Evolutionary conservation across 768 basidiomycete species (phyloP), one percentile per base, ranked within the genome.

Genomic region (Lactarius akahatsu): DNA sequence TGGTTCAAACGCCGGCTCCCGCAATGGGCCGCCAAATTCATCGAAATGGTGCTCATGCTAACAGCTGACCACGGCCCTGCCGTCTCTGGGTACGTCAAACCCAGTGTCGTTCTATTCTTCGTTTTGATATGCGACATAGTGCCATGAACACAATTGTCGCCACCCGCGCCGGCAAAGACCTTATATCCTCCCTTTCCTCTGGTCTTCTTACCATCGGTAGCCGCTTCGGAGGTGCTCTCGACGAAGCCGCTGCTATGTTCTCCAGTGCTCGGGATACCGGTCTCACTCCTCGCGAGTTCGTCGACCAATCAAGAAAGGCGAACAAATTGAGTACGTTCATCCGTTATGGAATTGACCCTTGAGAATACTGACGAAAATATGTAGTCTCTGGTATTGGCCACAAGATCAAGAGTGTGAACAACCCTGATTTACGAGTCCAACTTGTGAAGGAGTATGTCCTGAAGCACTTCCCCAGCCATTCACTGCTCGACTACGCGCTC

Each of bases 111-210:
- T 34, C 20, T 62, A n/a, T 47, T 38, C 34, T 9, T 34, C 62
- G 20, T 69, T 67, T 64, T 59, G 55, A 59, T 45, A 11, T 32
- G 38, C 20, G 56, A 1, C 57, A 28, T 64, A 80, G 86, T 79
- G 96, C 96, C 26, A 99, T 99, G 96, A 99, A 97, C 84, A 97
- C 96, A 69, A 98, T 99, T 76, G 96, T 99, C 76, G 95, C 96
- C 23, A 90, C 94, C 41, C 96, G 96, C 80, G 96, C 96, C n/a
- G 96, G 96, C 77, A 98, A 98, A 81, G 96, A 99, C 77, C 80
- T 98, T 73, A 95, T 99, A 76, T 98, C 96, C 5, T 97, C 94
- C 67, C 85, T 99, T 68, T 91, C 92, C 11, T 94, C 95, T 63
- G 96, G 96, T 83, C 86, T 98, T 69, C 83, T 99, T 76, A 98